A percentile compares a stretch with the other conserved stretches of the same genome.
Evolutionary conservation across 1,139 yeast species (phyloP).

Genomic region (Blastobotrys elegans): DNA sequence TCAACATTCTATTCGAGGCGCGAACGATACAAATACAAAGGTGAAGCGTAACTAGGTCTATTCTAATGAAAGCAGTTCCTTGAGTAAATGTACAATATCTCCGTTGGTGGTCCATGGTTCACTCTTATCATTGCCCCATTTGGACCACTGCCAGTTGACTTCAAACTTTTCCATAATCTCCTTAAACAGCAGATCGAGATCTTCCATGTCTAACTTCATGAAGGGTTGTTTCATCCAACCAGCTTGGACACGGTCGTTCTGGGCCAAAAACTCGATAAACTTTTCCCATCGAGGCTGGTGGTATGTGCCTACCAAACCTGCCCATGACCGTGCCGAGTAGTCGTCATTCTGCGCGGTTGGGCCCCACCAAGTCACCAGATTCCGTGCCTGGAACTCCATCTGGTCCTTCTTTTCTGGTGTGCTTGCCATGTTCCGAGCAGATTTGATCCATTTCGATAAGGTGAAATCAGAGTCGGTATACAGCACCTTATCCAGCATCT

Average conservation of each 20-base stretch:
- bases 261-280: constrained; percentile 13
- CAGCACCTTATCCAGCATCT: constrained; percentile 15
- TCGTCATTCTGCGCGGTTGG: constrained; percentile 15
- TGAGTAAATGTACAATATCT: constrained; percentile 7
- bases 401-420: not conserved
- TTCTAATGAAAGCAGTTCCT: constrained; percentile 1
- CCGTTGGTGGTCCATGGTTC: constrained; percentile 3
- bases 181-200: constrained; percentile 4
- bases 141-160: constrained; percentile 8
- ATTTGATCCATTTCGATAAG: constrained; percentile 13
- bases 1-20: constrained; percentile 4
- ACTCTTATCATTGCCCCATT: not conserved
- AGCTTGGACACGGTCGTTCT: not conserved
- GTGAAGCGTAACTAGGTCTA: not conserved
- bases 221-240: not conserved
- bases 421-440: constrained; percentile 9
- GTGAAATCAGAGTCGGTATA: constrained; percentile 17
- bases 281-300: constrained; percentile 15
- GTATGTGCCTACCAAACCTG: constrained; percentile 20
- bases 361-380: constrained; percentile 21
- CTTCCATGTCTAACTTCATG: not conserved
- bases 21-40: not conserved
- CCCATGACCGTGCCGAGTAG: constrained; percentile 21
- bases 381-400: constrained; percentile 19
- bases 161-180: constrained; percentile 5